phyloP scores from a whole-genome alignment of 78 protist species.

The Cyanophora paradoxa region DNA sequence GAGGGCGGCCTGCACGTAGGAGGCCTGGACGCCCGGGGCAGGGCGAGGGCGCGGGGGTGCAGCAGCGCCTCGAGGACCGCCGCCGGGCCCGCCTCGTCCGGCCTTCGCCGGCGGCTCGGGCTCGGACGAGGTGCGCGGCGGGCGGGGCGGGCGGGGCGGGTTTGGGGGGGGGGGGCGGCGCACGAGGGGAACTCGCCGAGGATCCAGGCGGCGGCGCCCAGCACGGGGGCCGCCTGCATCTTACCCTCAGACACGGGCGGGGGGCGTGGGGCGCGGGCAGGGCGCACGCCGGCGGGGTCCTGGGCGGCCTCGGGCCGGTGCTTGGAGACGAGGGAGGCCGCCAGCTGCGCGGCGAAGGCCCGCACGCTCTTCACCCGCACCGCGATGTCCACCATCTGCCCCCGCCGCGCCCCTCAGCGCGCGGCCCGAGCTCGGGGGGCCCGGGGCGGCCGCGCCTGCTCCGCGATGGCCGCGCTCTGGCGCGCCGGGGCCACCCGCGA shows the following conservation, averaged over 20 bases:
- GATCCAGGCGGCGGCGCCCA: slow-evolving; percentile 82
- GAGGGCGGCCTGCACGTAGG: slow-evolving; percentile 54
- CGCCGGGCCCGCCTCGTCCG: neutral
- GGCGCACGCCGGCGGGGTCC: neutral
- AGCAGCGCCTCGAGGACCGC: slow-evolving; percentile 43
- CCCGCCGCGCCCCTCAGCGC: too few relatives aligned
- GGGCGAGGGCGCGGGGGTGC: slow-evolving; percentile 38
- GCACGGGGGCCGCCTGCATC: slow-evolving; percentile 28
- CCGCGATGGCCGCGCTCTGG: neutral
- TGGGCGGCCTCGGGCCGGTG: neutral
- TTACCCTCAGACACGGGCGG: neutral
- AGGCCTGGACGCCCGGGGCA: slow-evolving; percentile 77
- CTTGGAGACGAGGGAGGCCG: too few relatives aligned
- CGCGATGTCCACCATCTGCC: slow-evolving; percentile 4
- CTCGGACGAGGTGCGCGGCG: neutral
- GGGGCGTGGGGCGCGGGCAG: neutral
- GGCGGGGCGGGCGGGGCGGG: neutral
- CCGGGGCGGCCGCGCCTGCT: neutral
- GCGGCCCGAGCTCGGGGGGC: neutral
- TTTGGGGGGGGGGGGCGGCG: neutral
- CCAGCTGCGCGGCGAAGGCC: slow-evolving; percentile 9
- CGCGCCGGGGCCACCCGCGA: neutral
- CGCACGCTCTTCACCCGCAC: slow-evolving; percentile 57
- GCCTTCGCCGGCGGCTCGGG: neutral
- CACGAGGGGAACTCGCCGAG: slow-evolving; percentile 67